phyloP scores from a whole-genome alignment of 2,329 filamentous ascomycete species.

The Colletotrichum sp. region DNA sequence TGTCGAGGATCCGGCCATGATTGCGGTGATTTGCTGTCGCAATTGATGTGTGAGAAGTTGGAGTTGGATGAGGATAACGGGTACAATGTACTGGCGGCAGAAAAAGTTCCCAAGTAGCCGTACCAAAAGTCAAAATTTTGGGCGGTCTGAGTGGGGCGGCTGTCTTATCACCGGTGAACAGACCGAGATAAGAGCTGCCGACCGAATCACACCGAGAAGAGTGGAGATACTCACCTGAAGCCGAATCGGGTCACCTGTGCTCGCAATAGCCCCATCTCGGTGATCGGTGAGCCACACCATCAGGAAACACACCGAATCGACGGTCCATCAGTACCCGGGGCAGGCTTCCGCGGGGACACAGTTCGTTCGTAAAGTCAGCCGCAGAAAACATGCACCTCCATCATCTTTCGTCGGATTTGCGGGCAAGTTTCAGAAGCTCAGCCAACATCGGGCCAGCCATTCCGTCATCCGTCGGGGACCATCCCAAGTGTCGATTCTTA shows the following conservation, averaged over 20 bases:
- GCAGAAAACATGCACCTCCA: not conserved
- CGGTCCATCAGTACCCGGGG: not conserved
- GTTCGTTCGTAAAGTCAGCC: not conserved
- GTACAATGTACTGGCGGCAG: not conserved
- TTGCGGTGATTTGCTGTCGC: not conserved
- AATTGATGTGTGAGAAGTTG: not conserved
- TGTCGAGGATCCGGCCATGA: conserved; percentile 31
- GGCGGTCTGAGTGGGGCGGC: conserved; percentile 1
- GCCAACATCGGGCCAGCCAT: not conserved
- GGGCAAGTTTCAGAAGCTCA: not conserved
- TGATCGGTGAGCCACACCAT: not conserved
- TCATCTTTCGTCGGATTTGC: not conserved
- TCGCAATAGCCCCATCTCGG: not conserved
- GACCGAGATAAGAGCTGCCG: not conserved
- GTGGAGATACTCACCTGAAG: rapidly evolving
- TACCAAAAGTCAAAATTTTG: conserved; percentile 16
- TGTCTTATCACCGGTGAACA: not conserved
- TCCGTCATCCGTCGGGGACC: not conserved
- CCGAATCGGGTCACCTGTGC: rapidly evolving
- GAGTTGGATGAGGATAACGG: not conserved
- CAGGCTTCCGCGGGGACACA: not conserved
- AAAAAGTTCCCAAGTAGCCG: not conserved
- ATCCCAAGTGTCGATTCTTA: not conserved
- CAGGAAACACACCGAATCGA: not conserved
- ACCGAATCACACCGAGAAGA: rapidly evolving